A percentile compares a stretch with the other conserved stretches of the same genome.
phyloP scores from a whole-genome alignment of 768 basidiomycete species.

The Suillus clintonianus region DNA sequence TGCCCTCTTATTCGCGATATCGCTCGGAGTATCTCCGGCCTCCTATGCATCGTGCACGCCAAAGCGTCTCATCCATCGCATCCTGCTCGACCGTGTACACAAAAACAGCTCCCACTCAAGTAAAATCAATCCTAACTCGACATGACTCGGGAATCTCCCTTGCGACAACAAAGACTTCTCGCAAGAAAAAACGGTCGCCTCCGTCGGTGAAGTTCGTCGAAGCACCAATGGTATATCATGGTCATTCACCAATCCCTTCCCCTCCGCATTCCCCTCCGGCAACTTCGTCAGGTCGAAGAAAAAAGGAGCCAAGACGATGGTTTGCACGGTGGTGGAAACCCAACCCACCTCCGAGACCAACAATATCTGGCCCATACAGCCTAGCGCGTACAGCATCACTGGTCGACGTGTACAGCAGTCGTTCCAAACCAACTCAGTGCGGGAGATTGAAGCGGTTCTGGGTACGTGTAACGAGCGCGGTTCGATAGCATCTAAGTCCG shows the following conservation, averaged over 20 bases:
- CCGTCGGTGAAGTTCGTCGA: slow-evolving; percentile 73
- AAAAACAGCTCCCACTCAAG: slow-evolving; percentile 31
- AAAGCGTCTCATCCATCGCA: slow-evolving; percentile 42
- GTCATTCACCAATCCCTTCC: slow-evolving; percentile 8
- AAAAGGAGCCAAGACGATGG: slow-evolving; percentile 17
- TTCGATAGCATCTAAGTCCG: slow-evolving; percentile 15
- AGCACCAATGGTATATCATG: slow-evolving; percentile 60
- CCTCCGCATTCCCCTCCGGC: slow-evolving; percentile 17
- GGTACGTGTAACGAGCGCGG: slow-evolving; percentile 21
- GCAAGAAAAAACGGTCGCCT: slow-evolving; percentile 33
- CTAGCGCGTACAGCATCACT: slow-evolving; percentile 32
- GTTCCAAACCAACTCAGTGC: slow-evolving; percentile 15
- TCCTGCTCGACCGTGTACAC: slow-evolving; percentile 33
- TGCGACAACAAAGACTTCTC: slow-evolving; percentile 25
- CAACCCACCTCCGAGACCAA: slow-evolving; percentile 22
- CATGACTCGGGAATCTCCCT: slow-evolving; percentile 51
- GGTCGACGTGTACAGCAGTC: slow-evolving; percentile 24
- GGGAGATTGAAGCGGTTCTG: slow-evolving; percentile 31
- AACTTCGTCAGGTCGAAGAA: slow-evolving; percentile 11
- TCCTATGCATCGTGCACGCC: slow-evolving; percentile 27
- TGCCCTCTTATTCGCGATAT: slow-evolving; percentile 14
- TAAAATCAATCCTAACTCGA: slow-evolving; percentile 62
- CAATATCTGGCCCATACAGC: slow-evolving; percentile 34
- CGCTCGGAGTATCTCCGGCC: slow-evolving; percentile 22
- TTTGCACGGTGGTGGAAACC: slow-evolving; percentile 31